These are phyloP conservation scores for Aleurites moluccanus DNA, from an alignment of 441 rosid species.

Conservation along the genomic window DNA sequence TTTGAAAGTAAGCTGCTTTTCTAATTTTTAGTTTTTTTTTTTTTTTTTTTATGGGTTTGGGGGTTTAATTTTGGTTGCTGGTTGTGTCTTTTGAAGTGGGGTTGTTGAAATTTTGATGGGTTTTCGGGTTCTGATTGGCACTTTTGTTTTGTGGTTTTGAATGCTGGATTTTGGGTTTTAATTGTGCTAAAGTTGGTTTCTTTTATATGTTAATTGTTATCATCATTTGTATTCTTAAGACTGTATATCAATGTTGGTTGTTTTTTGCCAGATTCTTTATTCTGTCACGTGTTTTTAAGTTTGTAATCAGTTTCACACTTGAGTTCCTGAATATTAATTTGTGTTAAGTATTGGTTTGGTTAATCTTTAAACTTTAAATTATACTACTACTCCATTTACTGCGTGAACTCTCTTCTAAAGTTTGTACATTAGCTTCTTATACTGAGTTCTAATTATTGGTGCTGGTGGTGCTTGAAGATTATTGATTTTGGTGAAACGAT, in stretches of 20 bases:
- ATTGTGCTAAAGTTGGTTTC: constrained; percentile 12
- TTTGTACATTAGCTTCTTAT: constrained; percentile 4
- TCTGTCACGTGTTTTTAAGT: not conserved
- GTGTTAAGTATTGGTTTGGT: not conserved
- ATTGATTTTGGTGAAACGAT: constrained; percentile 32
- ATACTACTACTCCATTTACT: not conserved
- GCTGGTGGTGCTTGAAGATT: constrained; percentile 35
- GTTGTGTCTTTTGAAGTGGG: constrained; percentile 17
- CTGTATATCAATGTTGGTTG: not conserved
- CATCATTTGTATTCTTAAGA: constrained; percentile 9
- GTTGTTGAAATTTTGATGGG: constrained; percentile 22
- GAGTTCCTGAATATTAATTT: not conserved
- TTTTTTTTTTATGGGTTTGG: not conserved
- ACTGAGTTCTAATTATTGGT: constrained; percentile 14
- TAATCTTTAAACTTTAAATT: not conserved
- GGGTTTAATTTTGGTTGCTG: constrained; percentile 16
- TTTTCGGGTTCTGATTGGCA: too few relatives aligned
- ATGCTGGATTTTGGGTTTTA: constrained; percentile 24
- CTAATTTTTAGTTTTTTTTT: not conserved
- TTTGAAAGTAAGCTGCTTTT: constrained; percentile 11
- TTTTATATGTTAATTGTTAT: constrained; percentile 12
- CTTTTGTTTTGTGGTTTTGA: constrained; percentile 17
- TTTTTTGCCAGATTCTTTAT: not conserved
- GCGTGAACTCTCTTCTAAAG: not conserved
- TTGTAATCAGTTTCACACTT: not conserved